Conservation (phyloP, 2,329 filamentous ascomycete species). For the Scedosporium minutisporum region DNA sequence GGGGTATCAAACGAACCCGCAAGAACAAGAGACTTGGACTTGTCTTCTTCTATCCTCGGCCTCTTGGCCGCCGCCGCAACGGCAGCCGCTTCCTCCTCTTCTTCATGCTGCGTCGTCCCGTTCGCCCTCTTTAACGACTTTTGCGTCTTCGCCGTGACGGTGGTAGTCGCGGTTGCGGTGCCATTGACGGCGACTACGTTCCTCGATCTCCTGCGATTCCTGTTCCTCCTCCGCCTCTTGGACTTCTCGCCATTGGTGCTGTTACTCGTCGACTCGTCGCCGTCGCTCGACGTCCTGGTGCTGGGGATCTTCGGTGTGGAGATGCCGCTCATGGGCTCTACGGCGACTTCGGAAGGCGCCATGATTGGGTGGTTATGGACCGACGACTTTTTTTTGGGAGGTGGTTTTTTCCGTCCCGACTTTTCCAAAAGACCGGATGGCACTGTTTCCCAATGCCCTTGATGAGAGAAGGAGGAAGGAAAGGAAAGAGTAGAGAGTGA, state of each 20-base stretch:
- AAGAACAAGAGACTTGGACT: neutral
- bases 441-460: neutral
- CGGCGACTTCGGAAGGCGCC: conserved; percentile 5
- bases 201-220: neutral
- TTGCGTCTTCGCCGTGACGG: conserved; percentile 7
- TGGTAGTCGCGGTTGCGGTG: neutral
- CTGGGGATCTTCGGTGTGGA: conserved; percentile 5
- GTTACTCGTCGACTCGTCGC: conserved; percentile 6
- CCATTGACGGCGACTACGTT: neutral
- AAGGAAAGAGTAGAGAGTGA: neutral
- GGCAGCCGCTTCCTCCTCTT: conserved; percentile 4
- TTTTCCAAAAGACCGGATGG: neutral
- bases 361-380: conserved; percentile 1
- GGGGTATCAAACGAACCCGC: neutral
- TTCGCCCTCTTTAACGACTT: neutral
- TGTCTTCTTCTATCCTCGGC: conserved; percentile 3
- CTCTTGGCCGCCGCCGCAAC: neutral
- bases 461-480: neutral
- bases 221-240: conserved; percentile 9
- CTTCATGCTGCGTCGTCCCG: neutral
- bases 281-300: conserved; percentile 9
- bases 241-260: conserved; percentile 5
- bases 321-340: conserved; percentile 3
- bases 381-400: neutral
- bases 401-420: neutral